Evolutionary conservation across 2,329 filamentous ascomycete species (phyloP).

Genomic region (Aureobasidium sp.): DNA sequence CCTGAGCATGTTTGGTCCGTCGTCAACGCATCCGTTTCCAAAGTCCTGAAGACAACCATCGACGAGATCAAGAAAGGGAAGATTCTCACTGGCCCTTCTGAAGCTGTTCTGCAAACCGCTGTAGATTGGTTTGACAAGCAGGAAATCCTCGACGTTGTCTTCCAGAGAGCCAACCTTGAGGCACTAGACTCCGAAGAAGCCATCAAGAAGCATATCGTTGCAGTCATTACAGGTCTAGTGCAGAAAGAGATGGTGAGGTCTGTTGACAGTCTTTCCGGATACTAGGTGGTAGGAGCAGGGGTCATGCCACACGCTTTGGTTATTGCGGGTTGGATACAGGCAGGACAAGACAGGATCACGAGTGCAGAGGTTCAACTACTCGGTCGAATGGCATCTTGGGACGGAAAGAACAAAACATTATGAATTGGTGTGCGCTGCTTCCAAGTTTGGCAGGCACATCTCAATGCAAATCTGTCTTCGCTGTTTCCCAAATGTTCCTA

Average conservation of each 20-base stretch:
- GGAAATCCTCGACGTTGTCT: not conserved
- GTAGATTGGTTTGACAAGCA: not conserved
- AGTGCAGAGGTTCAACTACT: not conserved
- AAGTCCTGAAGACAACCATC: not conserved
- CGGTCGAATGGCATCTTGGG: not conserved
- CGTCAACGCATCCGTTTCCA: not conserved
- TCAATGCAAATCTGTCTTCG: not conserved
- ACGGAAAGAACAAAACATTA: not conserved
- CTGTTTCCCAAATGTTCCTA: not conserved
- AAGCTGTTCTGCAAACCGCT: not conserved
- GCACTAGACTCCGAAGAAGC: not conserved
- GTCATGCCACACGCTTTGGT: no score
- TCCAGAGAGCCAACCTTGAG: conserved; percentile 1
- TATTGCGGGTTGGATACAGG: no score
- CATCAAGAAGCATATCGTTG: conserved; percentile 4
- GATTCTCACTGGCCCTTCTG: not conserved
- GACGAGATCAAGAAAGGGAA: not conserved
- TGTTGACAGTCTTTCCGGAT: not conserved
- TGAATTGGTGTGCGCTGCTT: not conserved
- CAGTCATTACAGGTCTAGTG: not conserved
- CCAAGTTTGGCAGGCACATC: not conserved
- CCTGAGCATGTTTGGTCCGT: not conserved
- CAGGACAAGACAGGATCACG: not conserved
- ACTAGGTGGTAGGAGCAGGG: not conserved
- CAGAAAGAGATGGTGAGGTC: conserved; percentile 1